Base-by-base conservation (phyloP, 106 monocot species). In the Dioscorea alata region DNA sequence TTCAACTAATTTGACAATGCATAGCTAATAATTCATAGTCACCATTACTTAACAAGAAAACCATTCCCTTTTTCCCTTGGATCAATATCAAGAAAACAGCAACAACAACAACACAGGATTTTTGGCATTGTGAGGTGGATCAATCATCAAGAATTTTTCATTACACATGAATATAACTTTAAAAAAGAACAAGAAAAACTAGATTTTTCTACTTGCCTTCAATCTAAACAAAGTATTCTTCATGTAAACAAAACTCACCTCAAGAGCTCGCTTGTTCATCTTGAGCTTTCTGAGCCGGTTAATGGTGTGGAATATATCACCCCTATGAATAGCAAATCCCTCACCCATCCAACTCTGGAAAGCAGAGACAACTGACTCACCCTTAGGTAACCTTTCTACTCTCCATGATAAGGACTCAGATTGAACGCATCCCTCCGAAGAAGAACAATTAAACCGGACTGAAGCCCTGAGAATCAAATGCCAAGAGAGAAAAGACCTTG, bases 311-410 rank as follows among this genome's bases (percentile, higher is more conserved):
- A 92, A 93, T 17, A 99, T 59, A 48, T 85, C 78, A 8, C 92
- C 92, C 16, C 89, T 65, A 66, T 87, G 80, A 32, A 93, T 67
- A 8, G 90, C 72, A 58, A 81, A 67, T 0, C 99, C 99, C 15
- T 88, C 83, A 12, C 81, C 77, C 99, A 99, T 93, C 99, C 99
- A 99, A 23, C 87, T 74, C 85, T 81, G 93, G 64, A 99, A 81
- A 28, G 81, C 90, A 14, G 78, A 73, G 54, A 65, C 59, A 8
- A 87, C 77, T 23, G 90, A 66, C 23, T 79, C 85, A 14, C 81
- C 77, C 17, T 65, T 71, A 42, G 16, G 61, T 35, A 95, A 79
- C 66, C 64, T 79, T 79, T 93, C 99, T 64, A 99, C 76, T 75
- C 89, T 74, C 71, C 23, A 64, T 5, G 90, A 84, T 35, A 99